Evolutionary conservation across 305 asterid species (phyloP).

Genomic region (Solanum hybrid): DNA sequence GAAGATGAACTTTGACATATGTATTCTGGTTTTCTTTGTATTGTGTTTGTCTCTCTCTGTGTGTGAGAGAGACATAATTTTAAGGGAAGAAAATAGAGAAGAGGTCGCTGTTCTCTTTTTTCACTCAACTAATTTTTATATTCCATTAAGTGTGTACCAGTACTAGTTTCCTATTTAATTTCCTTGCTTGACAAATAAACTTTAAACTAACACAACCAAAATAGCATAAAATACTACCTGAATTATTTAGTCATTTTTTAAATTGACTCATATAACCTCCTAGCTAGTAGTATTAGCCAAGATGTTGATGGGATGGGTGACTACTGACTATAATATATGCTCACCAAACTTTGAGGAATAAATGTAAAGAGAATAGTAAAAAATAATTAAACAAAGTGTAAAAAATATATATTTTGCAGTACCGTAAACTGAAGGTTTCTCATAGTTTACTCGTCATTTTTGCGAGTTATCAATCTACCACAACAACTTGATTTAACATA

Average conservation of each 20-base stretch:
- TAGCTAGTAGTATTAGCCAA: background rate
- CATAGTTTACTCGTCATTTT: background rate
- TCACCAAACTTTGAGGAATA: background rate
- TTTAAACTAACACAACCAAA: constrained; percentile 27
- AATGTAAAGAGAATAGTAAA: background rate
- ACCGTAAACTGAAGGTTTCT: background rate
- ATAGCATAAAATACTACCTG: constrained; percentile 32
- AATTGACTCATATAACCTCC: constrained; percentile 38
- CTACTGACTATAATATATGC: background rate
- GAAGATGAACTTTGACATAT: background rate
- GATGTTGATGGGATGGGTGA: background rate
- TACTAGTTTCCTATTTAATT: constrained; percentile 6
- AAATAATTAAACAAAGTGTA: background rate
- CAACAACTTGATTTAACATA: background rate
- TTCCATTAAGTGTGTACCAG: background rate
- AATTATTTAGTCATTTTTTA: constrained; percentile 19
- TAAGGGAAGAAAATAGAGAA: constrained; percentile 18
- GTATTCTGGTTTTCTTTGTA: background rate
- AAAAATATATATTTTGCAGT: background rate
- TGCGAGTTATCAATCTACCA: background rate
- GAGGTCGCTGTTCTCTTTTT: constrained; percentile 48
- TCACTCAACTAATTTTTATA: constrained; percentile 17
- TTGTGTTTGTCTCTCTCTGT: constrained; percentile 6
- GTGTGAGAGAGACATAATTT: background rate
- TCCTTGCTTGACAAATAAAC: constrained; percentile 41